phyloP scores from a whole-genome alignment of 2,329 filamentous ascomycete species.

The Bipolaris zeicola region DNA sequence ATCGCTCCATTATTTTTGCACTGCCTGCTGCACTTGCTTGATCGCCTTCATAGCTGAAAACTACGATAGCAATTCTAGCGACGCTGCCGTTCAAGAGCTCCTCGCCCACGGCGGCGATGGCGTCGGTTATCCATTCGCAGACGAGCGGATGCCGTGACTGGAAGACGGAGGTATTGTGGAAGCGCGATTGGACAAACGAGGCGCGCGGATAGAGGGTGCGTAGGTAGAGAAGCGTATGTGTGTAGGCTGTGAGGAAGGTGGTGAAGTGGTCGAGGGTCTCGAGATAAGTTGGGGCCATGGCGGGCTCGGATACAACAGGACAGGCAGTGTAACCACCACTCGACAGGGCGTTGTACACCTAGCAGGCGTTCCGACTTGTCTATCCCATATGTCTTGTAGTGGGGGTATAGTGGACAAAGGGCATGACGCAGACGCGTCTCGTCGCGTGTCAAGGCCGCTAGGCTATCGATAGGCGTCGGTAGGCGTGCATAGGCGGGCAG shows the following conservation, averaged over 20 bases:
- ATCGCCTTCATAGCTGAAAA: slow-evolving; percentile 53
- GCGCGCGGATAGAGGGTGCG: slow-evolving; percentile 76
- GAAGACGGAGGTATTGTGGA: slow-evolving; percentile 82
- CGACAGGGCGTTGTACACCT: neutral
- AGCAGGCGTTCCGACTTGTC: neutral
- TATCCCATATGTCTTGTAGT: too few relatives aligned
- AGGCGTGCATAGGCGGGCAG: too few relatives aligned
- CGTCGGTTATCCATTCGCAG: slow-evolving; percentile 83
- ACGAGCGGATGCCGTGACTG: slow-evolving; percentile 86
- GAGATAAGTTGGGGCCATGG: slow-evolving; percentile 41
- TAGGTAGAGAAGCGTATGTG: slow-evolving; percentile 86
- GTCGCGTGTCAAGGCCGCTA: slow-evolving; percentile 13
- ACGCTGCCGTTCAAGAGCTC: slow-evolving; percentile 68
- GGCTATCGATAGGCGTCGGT: slow-evolving; percentile 1
- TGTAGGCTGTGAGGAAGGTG: slow-evolving; percentile 78
- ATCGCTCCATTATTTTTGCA: slow-evolving; percentile 63
- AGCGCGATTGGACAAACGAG: slow-evolving; percentile 78
- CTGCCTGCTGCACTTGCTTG: slow-evolving; percentile 16
- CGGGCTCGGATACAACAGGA: neutral
- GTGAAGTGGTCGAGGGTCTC: slow-evolving; percentile 71
- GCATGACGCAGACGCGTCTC: slow-evolving; percentile 14
- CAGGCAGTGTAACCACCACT: neutral
- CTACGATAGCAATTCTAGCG: slow-evolving; percentile 61
- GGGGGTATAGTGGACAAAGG: neutral
- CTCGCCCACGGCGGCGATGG: slow-evolving; percentile 71